Percentiles rank a stretch among this genome's conserved stretches.
Conservation (phyloP, 1,139 yeast genomes). For the Debaryomyces psychrophilus region DNA sequence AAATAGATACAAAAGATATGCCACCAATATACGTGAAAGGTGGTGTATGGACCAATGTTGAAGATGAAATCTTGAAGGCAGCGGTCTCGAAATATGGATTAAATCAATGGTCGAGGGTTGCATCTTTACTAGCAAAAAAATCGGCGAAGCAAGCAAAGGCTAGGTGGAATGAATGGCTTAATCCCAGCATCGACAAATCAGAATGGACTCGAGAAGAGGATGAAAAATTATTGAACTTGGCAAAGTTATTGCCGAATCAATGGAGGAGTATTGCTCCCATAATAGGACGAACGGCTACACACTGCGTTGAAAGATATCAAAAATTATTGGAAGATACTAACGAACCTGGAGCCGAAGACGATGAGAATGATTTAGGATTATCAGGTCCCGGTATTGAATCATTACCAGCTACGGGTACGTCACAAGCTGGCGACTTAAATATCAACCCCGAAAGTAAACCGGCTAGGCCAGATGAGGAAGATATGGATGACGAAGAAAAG, state of each 20-base stretch:
- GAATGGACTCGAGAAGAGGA: slow-evolving; percentile 84
- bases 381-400: slow-evolving; percentile 63
- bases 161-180: slow-evolving; percentile 88
- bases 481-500: slow-evolving; percentile 82
- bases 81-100: slow-evolving; percentile 93
- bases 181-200: slow-evolving; percentile 65
- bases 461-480: slow-evolving; percentile 79
- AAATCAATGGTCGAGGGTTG: slow-evolving; percentile 93
- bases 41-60: slow-evolving; percentile 89
- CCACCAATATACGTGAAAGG: slow-evolving; percentile 77
- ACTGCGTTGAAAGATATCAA: slow-evolving; percentile 87
- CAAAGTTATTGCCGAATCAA: slow-evolving; percentile 81
- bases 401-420: slow-evolving; percentile 44
- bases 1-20: slow-evolving; percentile 13
- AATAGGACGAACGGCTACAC: slow-evolving; percentile 84
- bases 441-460: slow-evolving; percentile 80
- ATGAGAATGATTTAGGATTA: slow-evolving; percentile 40
- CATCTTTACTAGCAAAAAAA: slow-evolving; percentile 81
- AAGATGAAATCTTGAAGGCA: slow-evolving; percentile 86
- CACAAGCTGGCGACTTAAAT: slow-evolving; percentile 59
- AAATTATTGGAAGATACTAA: slow-evolving; percentile 63
- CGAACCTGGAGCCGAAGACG: slow-evolving; percentile 30
- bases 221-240: slow-evolving; percentile 65
- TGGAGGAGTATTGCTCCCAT: slow-evolving; percentile 89
- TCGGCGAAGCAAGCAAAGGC: slow-evolving; percentile 92